Conservation (phyloP, 495 filamentous ascomycete genomes). For the Venustampulla echinocandica region DNA sequence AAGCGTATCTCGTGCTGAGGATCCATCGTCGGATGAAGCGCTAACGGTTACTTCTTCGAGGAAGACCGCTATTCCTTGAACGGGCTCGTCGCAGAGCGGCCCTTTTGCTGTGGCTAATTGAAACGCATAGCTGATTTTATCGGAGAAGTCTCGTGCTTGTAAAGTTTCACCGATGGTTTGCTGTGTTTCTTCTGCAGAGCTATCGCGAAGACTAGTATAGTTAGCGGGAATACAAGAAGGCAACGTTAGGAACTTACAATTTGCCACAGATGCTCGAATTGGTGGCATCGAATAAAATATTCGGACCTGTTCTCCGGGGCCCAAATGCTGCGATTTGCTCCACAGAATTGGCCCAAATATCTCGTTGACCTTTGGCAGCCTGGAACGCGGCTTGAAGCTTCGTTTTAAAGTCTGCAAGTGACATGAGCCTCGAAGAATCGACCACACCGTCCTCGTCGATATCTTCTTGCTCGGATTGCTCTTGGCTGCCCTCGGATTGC, state of each 20-base stretch:
- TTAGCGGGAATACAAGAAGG: slow-evolving; percentile 12
- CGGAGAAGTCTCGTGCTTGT: slow-evolving; percentile 65
- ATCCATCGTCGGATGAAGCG: slow-evolving; percentile 39
- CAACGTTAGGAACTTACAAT: slow-evolving; percentile 48
- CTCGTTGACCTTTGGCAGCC: slow-evolving; percentile 52
- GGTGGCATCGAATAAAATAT: slow-evolving; percentile 82
- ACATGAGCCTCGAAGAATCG: slow-evolving; percentile 47
- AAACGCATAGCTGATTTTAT: slow-evolving; percentile 88
- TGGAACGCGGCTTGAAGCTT: slow-evolving; percentile 60
- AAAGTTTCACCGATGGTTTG: slow-evolving; percentile 40
- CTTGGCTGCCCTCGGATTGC: slow-evolving; percentile 24
- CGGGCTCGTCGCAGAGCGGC: slow-evolving; percentile 85
- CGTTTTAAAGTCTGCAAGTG: slow-evolving; percentile 63
- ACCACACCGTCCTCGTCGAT: slow-evolving; percentile 40
- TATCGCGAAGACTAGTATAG: slow-evolving; percentile 22
- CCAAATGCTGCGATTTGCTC: slow-evolving; percentile 86
- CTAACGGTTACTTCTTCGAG: slow-evolving; percentile 67
- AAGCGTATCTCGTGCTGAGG: slow-evolving; percentile 51
- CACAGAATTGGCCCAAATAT: slow-evolving; percentile 67
- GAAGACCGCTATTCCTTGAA: slow-evolving; percentile 89
- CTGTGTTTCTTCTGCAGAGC: slow-evolving; percentile 7
- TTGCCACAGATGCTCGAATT: slow-evolving; percentile 61
- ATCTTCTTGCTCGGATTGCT: slow-evolving; percentile 35
- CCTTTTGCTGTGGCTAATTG: slow-evolving; percentile 86
- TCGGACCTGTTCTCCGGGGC: slow-evolving; percentile 75